Evolutionary conservation across 2,329 filamentous ascomycete species (phyloP).

Genomic region (Ophiobolus disseminans): DNA sequence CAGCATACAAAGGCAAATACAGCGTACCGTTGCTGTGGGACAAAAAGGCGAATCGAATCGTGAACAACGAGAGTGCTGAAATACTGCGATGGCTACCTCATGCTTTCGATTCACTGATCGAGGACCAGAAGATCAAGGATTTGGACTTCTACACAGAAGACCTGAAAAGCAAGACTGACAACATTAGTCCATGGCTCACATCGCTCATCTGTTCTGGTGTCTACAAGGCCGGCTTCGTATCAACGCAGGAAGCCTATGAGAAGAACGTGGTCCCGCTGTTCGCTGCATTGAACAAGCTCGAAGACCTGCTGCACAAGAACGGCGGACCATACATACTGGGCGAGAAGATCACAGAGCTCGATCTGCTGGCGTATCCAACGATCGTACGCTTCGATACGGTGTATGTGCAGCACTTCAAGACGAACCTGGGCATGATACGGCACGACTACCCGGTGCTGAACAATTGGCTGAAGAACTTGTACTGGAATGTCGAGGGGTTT

Average conservation of each 20-base stretch:
- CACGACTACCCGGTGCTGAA: slow-evolving; percentile 67
- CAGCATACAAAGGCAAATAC: slow-evolving; percentile 67
- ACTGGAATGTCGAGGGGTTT: slow-evolving; percentile 64
- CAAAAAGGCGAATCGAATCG: slow-evolving; percentile 61
- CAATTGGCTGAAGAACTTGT: slow-evolving; percentile 67
- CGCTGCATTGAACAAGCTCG: slow-evolving; percentile 65
- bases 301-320: slow-evolving; percentile 55
- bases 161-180: slow-evolving; percentile 60
- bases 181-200: slow-evolving; percentile 61
- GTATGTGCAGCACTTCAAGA: slow-evolving; percentile 73
- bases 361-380: slow-evolving; percentile 65
- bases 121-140: slow-evolving; percentile 45
- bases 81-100: slow-evolving; percentile 65
- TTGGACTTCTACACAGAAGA: slow-evolving; percentile 62
- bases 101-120: slow-evolving; percentile 61
- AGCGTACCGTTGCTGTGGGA: slow-evolving; percentile 70
- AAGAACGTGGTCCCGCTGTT: slow-evolving; percentile 63
- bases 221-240: slow-evolving; percentile 68
- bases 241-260: slow-evolving; percentile 63
- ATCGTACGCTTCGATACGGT: slow-evolving; percentile 66
- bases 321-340: slow-evolving; percentile 66
- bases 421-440: slow-evolving; percentile 67
- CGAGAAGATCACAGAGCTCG: slow-evolving; percentile 63
- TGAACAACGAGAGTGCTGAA: slow-evolving; percentile 68
- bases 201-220: slow-evolving; percentile 65